These are phyloP conservation scores for Ceratocystis destructans DNA, from an alignment of 2,329 filamentous ascomycete genomes.

Conservation along the genomic window DNA sequence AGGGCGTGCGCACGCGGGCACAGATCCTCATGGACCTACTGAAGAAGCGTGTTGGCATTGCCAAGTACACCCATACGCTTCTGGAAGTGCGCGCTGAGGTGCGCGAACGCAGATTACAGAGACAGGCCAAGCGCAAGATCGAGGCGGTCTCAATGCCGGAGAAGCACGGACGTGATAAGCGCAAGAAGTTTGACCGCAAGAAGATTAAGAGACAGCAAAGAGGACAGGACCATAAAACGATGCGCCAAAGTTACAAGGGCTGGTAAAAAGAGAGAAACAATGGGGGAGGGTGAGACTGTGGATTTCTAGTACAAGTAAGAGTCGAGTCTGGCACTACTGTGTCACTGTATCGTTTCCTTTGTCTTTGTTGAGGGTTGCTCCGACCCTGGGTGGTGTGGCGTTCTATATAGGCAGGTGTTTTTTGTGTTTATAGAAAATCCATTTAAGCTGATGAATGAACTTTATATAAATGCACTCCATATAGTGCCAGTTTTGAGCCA, in stretches of 20 bases:
- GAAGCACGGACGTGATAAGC: conserved; percentile 63
- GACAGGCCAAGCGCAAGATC: conserved; percentile 75
- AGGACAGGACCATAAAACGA: conserved; percentile 55
- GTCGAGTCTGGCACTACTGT: not conserved
- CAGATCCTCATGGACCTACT: conserved; percentile 68
- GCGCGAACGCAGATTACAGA: conserved; percentile 55
- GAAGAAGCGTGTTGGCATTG: conserved; percentile 71
- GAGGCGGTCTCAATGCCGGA: conserved; percentile 76
- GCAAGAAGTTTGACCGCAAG: conserved; percentile 71
- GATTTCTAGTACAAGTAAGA: not conserved
- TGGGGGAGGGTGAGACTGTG: not conserved
- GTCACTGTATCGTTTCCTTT: conserved; percentile 10
- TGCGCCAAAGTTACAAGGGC: conserved; percentile 54
- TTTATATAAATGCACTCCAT: not conserved
- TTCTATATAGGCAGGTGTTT: conserved; percentile 19
- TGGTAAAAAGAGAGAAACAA: conserved; percentile 23
- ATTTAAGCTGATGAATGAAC: not conserved
- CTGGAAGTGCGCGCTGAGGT: conserved; percentile 59
- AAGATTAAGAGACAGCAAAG: conserved; percentile 70
- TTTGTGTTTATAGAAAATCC: conserved; percentile 17
- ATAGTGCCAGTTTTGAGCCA: not conserved
- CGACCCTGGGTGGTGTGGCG: conserved; percentile 23
- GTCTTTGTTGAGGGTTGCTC: conserved; percentile 9
- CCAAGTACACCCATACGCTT: conserved; percentile 62
- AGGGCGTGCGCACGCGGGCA: conserved; percentile 55